Base-by-base conservation (phyloP, 2,329 filamentous ascomycete species). In the Pseudocercospora cruenta region DNA sequence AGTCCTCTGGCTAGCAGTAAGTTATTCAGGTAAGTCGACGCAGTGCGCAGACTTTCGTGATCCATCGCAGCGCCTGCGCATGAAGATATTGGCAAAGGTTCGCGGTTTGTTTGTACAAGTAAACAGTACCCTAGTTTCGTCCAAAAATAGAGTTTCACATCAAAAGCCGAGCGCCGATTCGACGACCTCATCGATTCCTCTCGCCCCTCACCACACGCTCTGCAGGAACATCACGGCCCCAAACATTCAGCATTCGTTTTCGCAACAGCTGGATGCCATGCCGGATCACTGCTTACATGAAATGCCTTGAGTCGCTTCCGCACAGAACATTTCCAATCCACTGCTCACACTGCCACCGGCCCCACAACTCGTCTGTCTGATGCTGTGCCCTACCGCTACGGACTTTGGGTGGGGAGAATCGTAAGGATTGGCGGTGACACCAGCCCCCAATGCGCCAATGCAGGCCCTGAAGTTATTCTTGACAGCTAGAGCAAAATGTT, bases 1-100 rank as follows among this genome's bases (percentile, higher is more conserved):
- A 90, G 79, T 33, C 88, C 88, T 51, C 88, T 84, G 7, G 87
- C 86, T n/a, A 90, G 82, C 21, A 90, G 79, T 5, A 90, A 80
- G 69, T 90, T 89, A 78, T 90, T 90, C 68, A 90, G 82, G 75
- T 90, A 90, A 6, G 82, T 83, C 31, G 87, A 87, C 24, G 88
- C 88, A 51, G 86, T 86, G 68, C 87, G 83, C 65, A 90, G 78
- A 74, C 84, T 87, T 66, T 82, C 80, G 69, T 82, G 76, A 68
- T 84, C 82, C 78, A 80, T 80, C 80, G 65, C 54, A 49, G 24
- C 33, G 39, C 21, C 21, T 45, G 31, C 55, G 43, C 16, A 9
- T 36, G 26, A 31, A 14, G 55, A 26, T 36, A 43, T 22, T 39
- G 14, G 28, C 16, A 61, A 14, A 19, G 54, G 51, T 22, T 36